Evolutionary conservation across 805 yeast genomes (phyloP).

Genomic region (Naumovozyma castellii): DNA sequence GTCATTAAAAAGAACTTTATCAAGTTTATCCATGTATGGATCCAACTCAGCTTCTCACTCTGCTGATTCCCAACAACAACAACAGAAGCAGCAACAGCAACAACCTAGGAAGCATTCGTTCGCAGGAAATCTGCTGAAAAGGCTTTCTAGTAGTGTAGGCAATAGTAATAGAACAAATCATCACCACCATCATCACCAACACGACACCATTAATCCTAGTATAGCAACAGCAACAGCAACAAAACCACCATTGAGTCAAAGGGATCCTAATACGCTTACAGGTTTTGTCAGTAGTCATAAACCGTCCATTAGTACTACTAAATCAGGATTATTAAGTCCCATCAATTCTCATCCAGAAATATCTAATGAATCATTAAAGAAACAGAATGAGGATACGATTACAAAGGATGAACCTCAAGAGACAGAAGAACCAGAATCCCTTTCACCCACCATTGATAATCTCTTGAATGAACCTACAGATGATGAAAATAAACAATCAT

Average conservation of each 20-base stretch:
- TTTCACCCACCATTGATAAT: background rate
- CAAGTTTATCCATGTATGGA: constrained; percentile 16
- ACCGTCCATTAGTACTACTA: background rate
- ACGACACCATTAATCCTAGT: no score
- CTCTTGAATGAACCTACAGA: background rate
- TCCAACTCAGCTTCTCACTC: background rate
- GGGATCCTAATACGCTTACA: background rate
- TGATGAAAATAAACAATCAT: constrained; percentile 1
- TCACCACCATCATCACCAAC: background rate
- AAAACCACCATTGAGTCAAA: background rate
- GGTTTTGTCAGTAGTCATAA: background rate
- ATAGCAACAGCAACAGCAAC: background rate
- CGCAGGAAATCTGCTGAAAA: constrained; percentile 19
- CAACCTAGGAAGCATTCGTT: constrained; percentile 21
- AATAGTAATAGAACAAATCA: background rate
- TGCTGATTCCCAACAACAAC: constrained; percentile 1
- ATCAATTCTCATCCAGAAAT: background rate
- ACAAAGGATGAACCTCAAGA: background rate
- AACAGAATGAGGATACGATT: constrained; percentile 1
- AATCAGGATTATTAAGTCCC: background rate
- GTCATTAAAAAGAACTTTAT: constrained; percentile 16
- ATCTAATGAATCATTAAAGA: constrained; percentile 1
- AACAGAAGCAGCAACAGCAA: constrained; percentile 1
- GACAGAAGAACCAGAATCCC: background rate
- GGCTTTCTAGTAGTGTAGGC: constrained; percentile 11